phyloP scores from a whole-genome alignment of 805 yeast genomes.

The Wickerhamiella siamensis region DNA sequence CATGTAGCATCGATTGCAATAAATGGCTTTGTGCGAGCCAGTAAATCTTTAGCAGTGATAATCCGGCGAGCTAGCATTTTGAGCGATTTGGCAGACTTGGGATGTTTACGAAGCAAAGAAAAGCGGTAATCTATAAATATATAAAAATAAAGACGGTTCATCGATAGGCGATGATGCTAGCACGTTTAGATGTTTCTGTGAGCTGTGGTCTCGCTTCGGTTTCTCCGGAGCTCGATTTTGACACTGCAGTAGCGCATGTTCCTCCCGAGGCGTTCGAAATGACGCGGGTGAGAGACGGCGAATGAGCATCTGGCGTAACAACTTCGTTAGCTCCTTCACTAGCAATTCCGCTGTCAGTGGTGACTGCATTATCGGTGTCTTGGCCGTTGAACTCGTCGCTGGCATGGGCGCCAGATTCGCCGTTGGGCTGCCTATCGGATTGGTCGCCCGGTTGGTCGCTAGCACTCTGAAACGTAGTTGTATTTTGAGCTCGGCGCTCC shows the following conservation, averaged over 20 bases:
- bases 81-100: no score
- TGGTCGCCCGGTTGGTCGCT: no score
- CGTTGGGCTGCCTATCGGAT: no score
- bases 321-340: no score
- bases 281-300: not conserved
- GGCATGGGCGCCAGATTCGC: no score
- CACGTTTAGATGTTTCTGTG: not conserved
- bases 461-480: no score
- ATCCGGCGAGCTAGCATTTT: not conserved
- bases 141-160: not conserved
- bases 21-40: conserved; percentile 14
- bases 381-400: no score
- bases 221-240: not conserved
- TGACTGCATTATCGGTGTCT: no score
- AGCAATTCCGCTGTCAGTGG: no score
- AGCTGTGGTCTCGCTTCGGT: not conserved
- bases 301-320: not conserved
- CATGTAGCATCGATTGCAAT: conserved; percentile 79
- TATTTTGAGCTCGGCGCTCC: no score
- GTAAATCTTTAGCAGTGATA: conserved; percentile 12
- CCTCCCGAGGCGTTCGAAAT: not conserved
- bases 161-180: not conserved
- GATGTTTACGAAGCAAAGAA: no score
- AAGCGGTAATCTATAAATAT: no score
- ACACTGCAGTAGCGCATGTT: not conserved